These are phyloP conservation scores for Hypomyces perniciosus DNA, from an alignment of 2,329 filamentous ascomycete genomes.

Conservation along the genomic window DNA sequence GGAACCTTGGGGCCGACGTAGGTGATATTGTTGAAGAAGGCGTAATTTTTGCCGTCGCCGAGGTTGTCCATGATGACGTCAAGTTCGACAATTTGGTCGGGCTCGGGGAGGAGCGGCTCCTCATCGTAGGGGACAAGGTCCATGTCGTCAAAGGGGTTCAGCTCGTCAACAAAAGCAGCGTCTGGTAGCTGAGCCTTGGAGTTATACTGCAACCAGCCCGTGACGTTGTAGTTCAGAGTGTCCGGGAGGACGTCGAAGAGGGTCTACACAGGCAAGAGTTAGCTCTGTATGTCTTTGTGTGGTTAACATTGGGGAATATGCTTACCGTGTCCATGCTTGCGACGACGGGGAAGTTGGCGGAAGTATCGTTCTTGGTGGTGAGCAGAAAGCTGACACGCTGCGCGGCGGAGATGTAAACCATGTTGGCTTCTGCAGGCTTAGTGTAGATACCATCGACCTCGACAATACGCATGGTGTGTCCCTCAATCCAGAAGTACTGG, in stretches of 20 bases:
- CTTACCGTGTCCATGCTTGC: slow-evolving; percentile 62
- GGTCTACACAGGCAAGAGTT: slow-evolving; percentile 30
- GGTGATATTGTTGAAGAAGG: slow-evolving; percentile 71
- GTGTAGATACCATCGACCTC: slow-evolving; percentile 70
- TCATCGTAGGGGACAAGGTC: slow-evolving; percentile 63
- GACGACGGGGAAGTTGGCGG: slow-evolving; percentile 61
- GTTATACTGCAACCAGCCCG: slow-evolving; percentile 59
- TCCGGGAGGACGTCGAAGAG: slow-evolving; percentile 65
- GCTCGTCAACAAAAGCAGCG: slow-evolving; percentile 52
- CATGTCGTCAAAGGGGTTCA: slow-evolving; percentile 69
- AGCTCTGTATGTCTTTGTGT: neutral
- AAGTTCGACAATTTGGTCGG: slow-evolving; percentile 58
- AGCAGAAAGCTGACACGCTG: slow-evolving; percentile 60
- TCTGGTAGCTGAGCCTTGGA: slow-evolving; percentile 36
- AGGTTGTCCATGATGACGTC: slow-evolving; percentile 58
- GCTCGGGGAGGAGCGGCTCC: slow-evolving; percentile 51
- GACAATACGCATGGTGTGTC: slow-evolving; percentile 61
- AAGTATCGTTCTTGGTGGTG: slow-evolving; percentile 57
- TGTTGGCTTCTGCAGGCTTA: slow-evolving; percentile 51
- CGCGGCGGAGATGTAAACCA: slow-evolving; percentile 61
- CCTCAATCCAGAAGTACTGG: slow-evolving; percentile 62
- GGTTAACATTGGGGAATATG: neutral
- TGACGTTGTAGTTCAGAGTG: slow-evolving; percentile 62
- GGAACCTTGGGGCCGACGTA: slow-evolving; percentile 72
- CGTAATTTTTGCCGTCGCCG: slow-evolving; percentile 53